Evolutionary conservation across 2,329 filamentous ascomycete species (phyloP), one percentile per base, ranked within the genome.

Genomic region (Keithomyces neogunnii): DNA sequence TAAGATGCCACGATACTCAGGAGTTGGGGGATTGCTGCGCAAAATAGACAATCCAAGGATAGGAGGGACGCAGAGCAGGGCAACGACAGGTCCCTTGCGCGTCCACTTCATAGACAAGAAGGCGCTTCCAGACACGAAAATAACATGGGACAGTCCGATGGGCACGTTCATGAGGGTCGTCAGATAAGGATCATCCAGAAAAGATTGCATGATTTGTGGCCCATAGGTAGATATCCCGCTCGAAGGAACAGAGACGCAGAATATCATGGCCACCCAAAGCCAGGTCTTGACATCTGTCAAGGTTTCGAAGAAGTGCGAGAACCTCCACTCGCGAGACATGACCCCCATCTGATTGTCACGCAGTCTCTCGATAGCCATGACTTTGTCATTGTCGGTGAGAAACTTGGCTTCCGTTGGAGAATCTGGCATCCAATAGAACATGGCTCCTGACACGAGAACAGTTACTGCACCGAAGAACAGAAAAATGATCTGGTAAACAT

Each of bases 131-230:
- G 82, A 70, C 0, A 80, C 84, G 0, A 77, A 74, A 19, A 83
- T 66, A 28, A 84, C 72, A 56, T 85, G 81, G 0, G 81, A 78
- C 0, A 75, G 68, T 1, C 81, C 80, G 47, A 83, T 78, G 0
- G 78, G 79, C 45, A 83, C 80, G 54, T 82, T 82, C 66, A 82
- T 79, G 0, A 82, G 63, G 47, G 82, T 81, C 0, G 80, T 80
- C 13, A 73, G 66, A 49, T 82, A 80, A 5, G 73, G 71, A 32
- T 73, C 69, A 48, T 78, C 82, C 1, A 80, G 80, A 51, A 84
- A 84, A 0, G 74, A 73, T 46, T 79, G 67, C 50, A 84, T 74
- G 57, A 84, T 83, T 39, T 84, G 65, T 1, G 77, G 77, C 0
- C 80, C 81, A 55, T 83, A 84, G 0, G 77, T 79, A 0, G 75